Evolutionary conservation across 2,329 filamentous ascomycete species (phyloP), one percentile per base, ranked within the genome.

Genomic region (Fusarium longipes): DNA sequence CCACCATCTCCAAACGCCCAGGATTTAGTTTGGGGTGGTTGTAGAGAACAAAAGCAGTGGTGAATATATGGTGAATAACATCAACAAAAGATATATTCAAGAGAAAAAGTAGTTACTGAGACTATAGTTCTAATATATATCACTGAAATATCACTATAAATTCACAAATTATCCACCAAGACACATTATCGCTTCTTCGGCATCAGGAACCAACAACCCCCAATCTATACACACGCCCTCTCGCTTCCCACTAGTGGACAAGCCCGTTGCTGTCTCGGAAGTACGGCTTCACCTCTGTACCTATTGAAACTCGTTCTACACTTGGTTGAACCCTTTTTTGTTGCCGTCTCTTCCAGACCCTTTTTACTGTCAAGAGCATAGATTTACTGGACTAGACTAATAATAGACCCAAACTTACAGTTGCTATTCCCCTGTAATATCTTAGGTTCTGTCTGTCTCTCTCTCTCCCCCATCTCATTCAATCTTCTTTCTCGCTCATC

Each of bases 211-310:
- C 27, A 9, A 27, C 27, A 27, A 10, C 8, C 27, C 11, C n/a
- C 25, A 49, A 12, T 22, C 22, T 15, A 8, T 20, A 24, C 51
- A 40, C 60, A 43, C 49, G 43, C 32, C 49, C 52, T 32, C 40
- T 32, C 33, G n/a, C 39, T 24, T 27, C 32, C 63, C 62, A 30
- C 60, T 68, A 68, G 65, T 65, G 65, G 60, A 51, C 44, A 65
- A 62, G 55, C 57, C 35, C 38, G 25, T 56, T 65, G 35, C 64
- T 72, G 71, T 73, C 69, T 73, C 71, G 71, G 71, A 73, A 73
- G 68, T 70, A 62, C 71, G 71, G 71, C 71, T 72, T 70, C 70
- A 55, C 52, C 50, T 48, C 42, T 47, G 40, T 61, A 38, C 50
- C 43, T 58, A 63, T 63, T 44, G 58, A 60, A 57, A 39, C 51